Conservation (phyloP, 179 eudicot genomes). For the Gypsophila paniculata region DNA sequence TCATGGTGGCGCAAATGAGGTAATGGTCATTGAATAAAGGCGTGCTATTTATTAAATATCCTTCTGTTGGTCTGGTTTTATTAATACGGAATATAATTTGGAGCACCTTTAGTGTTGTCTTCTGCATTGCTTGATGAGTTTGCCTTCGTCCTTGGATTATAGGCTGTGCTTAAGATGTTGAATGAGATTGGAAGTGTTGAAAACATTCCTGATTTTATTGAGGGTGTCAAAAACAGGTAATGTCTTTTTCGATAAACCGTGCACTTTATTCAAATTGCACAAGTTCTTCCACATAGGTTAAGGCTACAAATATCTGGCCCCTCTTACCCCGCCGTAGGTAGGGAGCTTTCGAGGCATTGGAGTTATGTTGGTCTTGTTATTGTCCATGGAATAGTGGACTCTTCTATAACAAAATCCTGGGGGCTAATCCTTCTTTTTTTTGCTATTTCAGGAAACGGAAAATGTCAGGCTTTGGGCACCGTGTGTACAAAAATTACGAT, state of each 20-base stretch:
- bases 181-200: constrained; percentile 88
- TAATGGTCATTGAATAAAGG: constrained; percentile 21
- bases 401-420: not conserved
- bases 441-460: constrained; percentile 67
- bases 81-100: not conserved
- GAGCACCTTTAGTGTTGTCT: not conserved
- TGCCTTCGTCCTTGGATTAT: constrained; percentile 11
- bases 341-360: not conserved
- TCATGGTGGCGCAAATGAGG: constrained; percentile 99
- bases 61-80: not conserved
- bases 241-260: not conserved
- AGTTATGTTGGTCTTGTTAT: not conserved
- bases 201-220: constrained; percentile 91
- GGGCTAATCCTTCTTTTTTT: constrained; percentile 8
- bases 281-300: not conserved
- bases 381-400: not conserved
- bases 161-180: constrained; percentile 98
- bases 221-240: constrained; percentile 93
- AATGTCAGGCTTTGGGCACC: constrained; percentile 99
- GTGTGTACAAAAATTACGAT: constrained; percentile 93
- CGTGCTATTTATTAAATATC: not conserved
- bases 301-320: not conserved
- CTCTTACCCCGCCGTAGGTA: not conserved
- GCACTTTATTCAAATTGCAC: not conserved
- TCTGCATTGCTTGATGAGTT: constrained; percentile 15